phyloP scores from a whole-genome alignment of 805 yeast species.

The Ogataea chonburiensis region DNA sequence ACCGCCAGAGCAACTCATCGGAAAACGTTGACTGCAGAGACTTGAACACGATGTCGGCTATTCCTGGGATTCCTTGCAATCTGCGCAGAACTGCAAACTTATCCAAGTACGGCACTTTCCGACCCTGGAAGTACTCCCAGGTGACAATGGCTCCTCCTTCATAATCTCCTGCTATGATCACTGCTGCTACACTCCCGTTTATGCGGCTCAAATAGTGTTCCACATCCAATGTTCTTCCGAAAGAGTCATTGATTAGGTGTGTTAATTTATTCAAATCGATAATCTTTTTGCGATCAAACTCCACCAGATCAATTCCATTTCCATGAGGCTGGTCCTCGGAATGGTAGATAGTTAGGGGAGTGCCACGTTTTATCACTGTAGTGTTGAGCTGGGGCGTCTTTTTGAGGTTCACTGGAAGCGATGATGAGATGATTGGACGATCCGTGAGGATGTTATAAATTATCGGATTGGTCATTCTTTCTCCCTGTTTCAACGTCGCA shows the following conservation, averaged over 20 bases:
- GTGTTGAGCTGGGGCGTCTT: conserved; percentile 67
- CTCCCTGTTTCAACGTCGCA: conserved; percentile 46
- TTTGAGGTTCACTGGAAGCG: conserved; percentile 67
- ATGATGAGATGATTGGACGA: conserved; percentile 85
- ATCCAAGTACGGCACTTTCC: conserved; percentile 74
- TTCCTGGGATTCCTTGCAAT: conserved; percentile 88
- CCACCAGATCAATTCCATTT: conserved; percentile 40
- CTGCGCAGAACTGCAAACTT: conserved; percentile 86
- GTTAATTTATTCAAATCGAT: conserved; percentile 60
- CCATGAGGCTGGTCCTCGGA: conserved; percentile 27
- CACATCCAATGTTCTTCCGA: conserved; percentile 63
- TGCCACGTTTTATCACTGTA: conserved; percentile 76
- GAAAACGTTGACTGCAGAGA: conserved; percentile 68
- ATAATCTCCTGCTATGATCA: conserved; percentile 88
- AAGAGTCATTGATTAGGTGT: conserved; percentile 72
- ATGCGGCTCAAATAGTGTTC: conserved; percentile 68
- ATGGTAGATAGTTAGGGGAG: conserved; percentile 48
- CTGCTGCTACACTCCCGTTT: conserved; percentile 62
- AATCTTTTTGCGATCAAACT: conserved; percentile 35
- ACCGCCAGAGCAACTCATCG: conserved; percentile 83
- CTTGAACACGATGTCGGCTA: conserved; percentile 91
- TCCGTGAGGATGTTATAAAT: conserved; percentile 90
- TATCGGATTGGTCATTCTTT: conserved; percentile 67
- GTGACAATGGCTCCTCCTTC: conserved; percentile 95
- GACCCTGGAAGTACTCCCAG: conserved; percentile 50